Evolutionary conservation across 2,329 filamentous ascomycete genomes (phyloP).

Genomic region (Xylariaceae sp.): DNA sequence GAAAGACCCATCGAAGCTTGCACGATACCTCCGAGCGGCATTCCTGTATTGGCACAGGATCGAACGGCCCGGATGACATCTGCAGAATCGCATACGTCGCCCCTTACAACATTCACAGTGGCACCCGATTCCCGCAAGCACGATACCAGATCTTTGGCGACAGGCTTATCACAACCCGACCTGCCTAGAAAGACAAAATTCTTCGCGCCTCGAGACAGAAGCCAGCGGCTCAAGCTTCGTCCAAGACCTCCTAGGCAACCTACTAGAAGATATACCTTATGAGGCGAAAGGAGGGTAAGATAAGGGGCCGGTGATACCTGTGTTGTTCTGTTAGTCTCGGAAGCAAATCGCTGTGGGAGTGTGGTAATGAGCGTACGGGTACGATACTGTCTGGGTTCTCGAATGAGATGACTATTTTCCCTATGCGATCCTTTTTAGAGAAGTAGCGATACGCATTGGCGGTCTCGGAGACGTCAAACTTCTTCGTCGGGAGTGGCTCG

Average conservation of each 20-base stretch:
- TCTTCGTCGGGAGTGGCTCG: neutral
- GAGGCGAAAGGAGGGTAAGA: too few relatives aligned
- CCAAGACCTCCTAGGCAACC: slow-evolving; percentile 47
- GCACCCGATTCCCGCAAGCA: neutral
- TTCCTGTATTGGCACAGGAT: neutral
- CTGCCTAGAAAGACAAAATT: slow-evolving; percentile 43
- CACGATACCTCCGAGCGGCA: slow-evolving; percentile 30
- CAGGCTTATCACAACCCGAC: slow-evolving; percentile 32
- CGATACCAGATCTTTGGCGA: slow-evolving; percentile 27
- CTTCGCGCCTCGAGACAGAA: slow-evolving; percentile 41
- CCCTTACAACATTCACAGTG: neutral
- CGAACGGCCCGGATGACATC: neutral
- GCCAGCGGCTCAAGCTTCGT: slow-evolving; percentile 42
- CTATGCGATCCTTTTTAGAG: neutral
- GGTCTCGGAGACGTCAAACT: too few relatives aligned
- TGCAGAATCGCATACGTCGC: neutral
- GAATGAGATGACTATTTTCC: slow-evolving; percentile 10
- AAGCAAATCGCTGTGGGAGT: too few relatives aligned
- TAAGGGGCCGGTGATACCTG: too few relatives aligned
- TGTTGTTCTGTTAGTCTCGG: too few relatives aligned
- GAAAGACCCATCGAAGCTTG: slow-evolving; percentile 38
- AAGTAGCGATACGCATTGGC: slow-evolving; percentile 6
- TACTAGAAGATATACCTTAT: slow-evolving; percentile 46
- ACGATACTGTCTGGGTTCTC: neutral
- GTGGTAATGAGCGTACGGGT: slow-evolving; percentile 31